Conservation (phyloP, 2,329 filamentous ascomycete genomes). For the Botrytis medusae region DNA sequence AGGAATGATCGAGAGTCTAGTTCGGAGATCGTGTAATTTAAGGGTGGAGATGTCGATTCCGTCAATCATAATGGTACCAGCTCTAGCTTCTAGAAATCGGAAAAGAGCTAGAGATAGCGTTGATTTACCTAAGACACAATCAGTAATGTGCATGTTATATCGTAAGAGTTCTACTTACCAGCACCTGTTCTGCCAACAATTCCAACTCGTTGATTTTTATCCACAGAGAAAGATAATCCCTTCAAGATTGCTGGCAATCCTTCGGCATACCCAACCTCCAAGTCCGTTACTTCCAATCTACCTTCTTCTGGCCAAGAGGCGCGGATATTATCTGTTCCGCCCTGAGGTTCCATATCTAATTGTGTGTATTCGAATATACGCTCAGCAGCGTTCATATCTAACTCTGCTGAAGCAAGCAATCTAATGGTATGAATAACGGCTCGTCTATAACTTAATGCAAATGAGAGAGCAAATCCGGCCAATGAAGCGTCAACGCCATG, state of each 20-base stretch:
- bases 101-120: slow-evolving; percentile 33
- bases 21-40: slow-evolving; percentile 37
- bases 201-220: slow-evolving; percentile 55
- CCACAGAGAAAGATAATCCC: slow-evolving; percentile 63
- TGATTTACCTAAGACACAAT: slow-evolving; percentile 31
- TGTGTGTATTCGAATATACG: slow-evolving; percentile 72
- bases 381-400: slow-evolving; percentile 76
- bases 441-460: slow-evolving; percentile 66
- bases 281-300: slow-evolving; percentile 66
- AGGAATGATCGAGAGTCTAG: slow-evolving; percentile 38
- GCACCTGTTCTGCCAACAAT: slow-evolving; percentile 37
- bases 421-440: slow-evolving; percentile 63
- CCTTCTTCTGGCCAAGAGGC: slow-evolving; percentile 74
- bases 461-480: slow-evolving; percentile 72
- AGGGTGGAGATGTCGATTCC: slow-evolving; percentile 38
- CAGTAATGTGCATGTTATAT: slow-evolving; percentile 24
- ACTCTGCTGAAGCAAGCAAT: slow-evolving; percentile 65
- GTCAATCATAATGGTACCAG: slow-evolving; percentile 44
- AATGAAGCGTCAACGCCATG: slow-evolving; percentile 63
- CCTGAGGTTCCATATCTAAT: slow-evolving; percentile 63
- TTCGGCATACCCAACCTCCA: slow-evolving; percentile 70
- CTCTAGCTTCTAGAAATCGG: slow-evolving; percentile 35
- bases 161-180: slow-evolving; percentile 29
- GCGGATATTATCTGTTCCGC: slow-evolving; percentile 54
- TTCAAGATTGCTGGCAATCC: slow-evolving; percentile 69